Evolutionary conservation across 2,329 filamentous ascomycete species (phyloP), one percentile per base, ranked within the genome.

Genomic region (Alternaria infectoria): DNA sequence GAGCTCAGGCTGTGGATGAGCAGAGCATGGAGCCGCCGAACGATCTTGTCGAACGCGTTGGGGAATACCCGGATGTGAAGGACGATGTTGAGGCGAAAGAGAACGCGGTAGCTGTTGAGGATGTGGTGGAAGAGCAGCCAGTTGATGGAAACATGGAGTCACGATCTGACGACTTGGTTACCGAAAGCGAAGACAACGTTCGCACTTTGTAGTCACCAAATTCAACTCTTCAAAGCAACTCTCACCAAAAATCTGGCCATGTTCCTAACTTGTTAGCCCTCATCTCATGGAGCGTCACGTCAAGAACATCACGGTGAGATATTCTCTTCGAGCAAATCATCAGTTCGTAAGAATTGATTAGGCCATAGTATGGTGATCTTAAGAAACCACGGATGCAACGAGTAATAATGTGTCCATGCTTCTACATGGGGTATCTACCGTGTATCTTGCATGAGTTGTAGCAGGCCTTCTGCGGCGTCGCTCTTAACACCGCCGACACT

Each of bases 401-500:
- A 52, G 17, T 19, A 21, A 13, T 45, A 36, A 32, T 36, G 19
- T 15, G 19, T 36, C 26, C 12, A 12, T 52, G 28, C 1, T 57
- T 44, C 19, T 57, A 50, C 45, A 28, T 45, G 19, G n/a, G 12
- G 15, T 25, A 44, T 36, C 62, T 73, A 74, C 61, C 72, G 68
- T 55, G 61, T 60, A 28, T 69, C 72, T 32, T 67, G 70, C 77
- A 76, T 79, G 57, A 88, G 75, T 64, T 83, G 84, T 64, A 88
- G 69, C 68, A 89, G 71, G 8, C 85, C 86, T 70, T 83, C 85
- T 12, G 83, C 86, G 9, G 86, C 86, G 47, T 83, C 80, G 5
- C 83, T 85, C 61, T 82, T 83, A 40, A 84, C 79, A 17, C 81
- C 82, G 72, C 81, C 85, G 54, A 81, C 81, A 54, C 85, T 79